phyloP scores from a whole-genome alignment of 306 rosid species.

The Quercus ilex region DNA sequence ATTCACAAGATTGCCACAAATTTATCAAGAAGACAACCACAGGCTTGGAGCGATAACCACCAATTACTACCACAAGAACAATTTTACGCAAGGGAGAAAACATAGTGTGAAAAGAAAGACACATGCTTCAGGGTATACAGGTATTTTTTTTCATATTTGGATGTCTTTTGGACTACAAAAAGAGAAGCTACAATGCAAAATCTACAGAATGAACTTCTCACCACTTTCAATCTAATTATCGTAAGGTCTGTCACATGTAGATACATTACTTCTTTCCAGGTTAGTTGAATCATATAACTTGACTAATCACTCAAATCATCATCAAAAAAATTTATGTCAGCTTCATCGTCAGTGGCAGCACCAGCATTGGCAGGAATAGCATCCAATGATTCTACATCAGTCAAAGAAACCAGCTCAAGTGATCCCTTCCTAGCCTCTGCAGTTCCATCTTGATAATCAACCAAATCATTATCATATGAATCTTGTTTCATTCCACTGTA shows the following conservation, averaged over 20 bases:
- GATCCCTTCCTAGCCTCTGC: constrained; percentile 49
- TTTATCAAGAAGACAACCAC: too few species aligned
- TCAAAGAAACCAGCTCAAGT: constrained; percentile 44
- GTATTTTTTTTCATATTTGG: neutral
- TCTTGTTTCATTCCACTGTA: constrained; percentile 59
- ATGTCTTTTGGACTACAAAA: neutral
- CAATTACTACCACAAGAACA: neutral
- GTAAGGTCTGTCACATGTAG: neutral
- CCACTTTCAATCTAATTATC: neutral
- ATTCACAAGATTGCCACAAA: too few species aligned
- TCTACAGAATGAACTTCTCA: neutral
- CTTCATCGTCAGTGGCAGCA: constrained; percentile 59
- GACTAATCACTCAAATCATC: constrained; percentile 65
- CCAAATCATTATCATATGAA: constrained; percentile 58
- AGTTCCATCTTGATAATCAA: constrained; percentile 61
- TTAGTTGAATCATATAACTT: constrained; percentile 16
- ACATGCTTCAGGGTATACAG: neutral
- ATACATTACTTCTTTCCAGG: constrained; percentile 7
- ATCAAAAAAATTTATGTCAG: constrained; percentile 66
- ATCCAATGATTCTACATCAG: constrained; percentile 46
- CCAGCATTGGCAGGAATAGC: constrained; percentile 42
- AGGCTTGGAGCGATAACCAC: neutral
- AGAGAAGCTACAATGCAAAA: neutral
- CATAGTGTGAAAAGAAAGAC: neutral
- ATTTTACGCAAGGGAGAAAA: neutral